phyloP scores from a whole-genome alignment of 2,329 filamentous ascomycete species.

The Colletotrichum neosansevieriae region DNA sequence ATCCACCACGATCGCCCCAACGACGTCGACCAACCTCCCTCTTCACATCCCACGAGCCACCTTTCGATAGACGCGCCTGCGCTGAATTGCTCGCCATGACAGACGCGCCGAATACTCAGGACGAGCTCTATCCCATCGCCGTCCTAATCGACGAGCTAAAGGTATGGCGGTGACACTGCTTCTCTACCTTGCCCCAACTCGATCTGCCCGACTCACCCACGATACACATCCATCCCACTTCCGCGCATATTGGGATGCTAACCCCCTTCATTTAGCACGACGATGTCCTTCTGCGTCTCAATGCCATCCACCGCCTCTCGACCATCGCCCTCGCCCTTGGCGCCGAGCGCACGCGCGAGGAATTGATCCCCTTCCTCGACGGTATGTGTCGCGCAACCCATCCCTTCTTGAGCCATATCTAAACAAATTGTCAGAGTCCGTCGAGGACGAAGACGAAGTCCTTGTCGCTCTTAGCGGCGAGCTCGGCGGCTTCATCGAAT shows the following conservation, averaged over 20 bases:
- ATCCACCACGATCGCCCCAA: conserved; percentile 44
- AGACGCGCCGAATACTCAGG: conserved; percentile 88
- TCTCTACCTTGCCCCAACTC: conserved; percentile 18
- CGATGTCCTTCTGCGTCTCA: conserved; percentile 96
- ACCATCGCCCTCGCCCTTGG: conserved; percentile 97
- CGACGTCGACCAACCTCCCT: conserved; percentile 30
- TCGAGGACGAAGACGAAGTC: conserved; percentile 99
- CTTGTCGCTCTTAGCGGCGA: conserved; percentile 97
- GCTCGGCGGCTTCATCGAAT: conserved; percentile 96
- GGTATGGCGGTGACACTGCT: conserved; percentile 65
- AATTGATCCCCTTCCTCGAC: conserved; percentile 98
- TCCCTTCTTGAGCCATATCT: conserved; percentile 38
- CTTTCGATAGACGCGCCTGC: conserved; percentile 47
- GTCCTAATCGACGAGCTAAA: conserved; percentile 99
- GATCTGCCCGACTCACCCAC: conserved; percentile 16
- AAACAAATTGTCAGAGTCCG: conserved; percentile 77
- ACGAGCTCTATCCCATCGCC: conserved; percentile 99
- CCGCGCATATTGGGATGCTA: conserved; percentile 43
- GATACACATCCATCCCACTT: conserved; percentile 40
- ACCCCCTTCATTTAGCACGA: conserved; percentile 77
- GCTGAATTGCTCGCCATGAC: conserved; percentile 75
- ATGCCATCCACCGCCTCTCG: conserved; percentile 97
- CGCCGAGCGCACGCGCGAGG: conserved; percentile 95
- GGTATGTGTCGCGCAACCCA: conserved; percentile 70
- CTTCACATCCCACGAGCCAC: conserved; percentile 26